Conservation (phyloP, 257 asterid genomes). For the Ilex aquifolium region DNA sequence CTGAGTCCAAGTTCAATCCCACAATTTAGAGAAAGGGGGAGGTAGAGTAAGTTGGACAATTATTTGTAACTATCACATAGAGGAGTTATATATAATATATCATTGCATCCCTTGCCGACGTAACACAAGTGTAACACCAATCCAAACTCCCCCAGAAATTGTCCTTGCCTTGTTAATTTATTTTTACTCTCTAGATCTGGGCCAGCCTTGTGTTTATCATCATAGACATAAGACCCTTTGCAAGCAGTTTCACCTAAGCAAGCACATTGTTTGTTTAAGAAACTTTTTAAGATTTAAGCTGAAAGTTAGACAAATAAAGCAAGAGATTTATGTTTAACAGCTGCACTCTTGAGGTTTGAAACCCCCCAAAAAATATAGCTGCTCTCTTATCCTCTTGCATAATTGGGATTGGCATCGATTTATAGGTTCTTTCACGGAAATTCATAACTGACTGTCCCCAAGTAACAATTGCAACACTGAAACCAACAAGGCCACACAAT, state of each 20-base stretch:
- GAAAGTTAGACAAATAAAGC: background rate
- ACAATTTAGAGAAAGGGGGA: no score
- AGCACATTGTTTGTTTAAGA: conserved; percentile 9
- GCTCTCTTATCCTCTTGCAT: conserved; percentile 90
- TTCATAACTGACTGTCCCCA: conserved; percentile 72
- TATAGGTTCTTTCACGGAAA: conserved; percentile 78
- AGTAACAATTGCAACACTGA: conserved; percentile 89
- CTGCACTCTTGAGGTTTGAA: background rate
- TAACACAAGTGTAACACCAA: no score
- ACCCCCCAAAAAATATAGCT: conserved; percentile 27
- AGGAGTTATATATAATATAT: no score
- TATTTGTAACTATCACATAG: no score
- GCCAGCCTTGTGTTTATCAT: conserved; percentile 74
- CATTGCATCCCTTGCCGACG: no score
- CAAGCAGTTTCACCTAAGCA: conserved; percentile 69
- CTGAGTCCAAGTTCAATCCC: no score
- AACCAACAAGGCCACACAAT: conserved; percentile 84
- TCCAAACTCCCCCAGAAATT: no score
- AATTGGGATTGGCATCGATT: conserved; percentile 76
- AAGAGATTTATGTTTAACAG: background rate
- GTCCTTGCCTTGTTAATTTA: no score
- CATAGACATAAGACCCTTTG: conserved; percentile 70
- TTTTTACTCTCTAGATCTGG: conserved; percentile 45
- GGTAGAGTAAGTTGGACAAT: no score
- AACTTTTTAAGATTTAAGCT: background rate